A percentile compares a stretch with the other conserved stretches of the same genome.
phyloP scores from a whole-genome alignment of 139 green algal genomes.

The Yamagishiella unicocca region DNA sequence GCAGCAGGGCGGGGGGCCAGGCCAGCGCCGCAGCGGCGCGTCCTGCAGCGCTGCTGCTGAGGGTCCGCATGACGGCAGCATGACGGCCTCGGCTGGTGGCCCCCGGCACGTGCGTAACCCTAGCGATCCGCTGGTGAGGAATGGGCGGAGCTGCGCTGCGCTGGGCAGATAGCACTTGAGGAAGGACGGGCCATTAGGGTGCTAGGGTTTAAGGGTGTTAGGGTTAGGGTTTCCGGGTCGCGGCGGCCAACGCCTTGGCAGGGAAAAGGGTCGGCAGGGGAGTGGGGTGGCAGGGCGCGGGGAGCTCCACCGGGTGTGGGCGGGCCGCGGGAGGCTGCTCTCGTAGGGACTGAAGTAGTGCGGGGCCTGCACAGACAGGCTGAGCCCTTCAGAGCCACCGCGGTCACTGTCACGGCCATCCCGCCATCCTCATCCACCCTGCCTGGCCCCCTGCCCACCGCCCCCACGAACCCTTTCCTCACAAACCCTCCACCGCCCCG shows the following conservation, averaged over 20 bases:
- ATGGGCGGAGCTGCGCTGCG: background rate
- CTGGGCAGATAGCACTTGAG: background rate
- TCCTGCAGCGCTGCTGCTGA: background rate
- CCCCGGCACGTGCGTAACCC: background rate
- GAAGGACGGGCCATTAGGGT: background rate
- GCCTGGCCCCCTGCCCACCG: background rate
- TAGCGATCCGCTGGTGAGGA: slow-evolving; percentile 1
- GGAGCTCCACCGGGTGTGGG: too few relatives aligned
- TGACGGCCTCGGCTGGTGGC: background rate
- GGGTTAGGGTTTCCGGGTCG: too few relatives aligned
- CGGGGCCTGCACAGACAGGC: background rate
- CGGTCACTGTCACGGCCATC: background rate
- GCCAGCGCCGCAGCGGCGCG: background rate
- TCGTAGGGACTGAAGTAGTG: background rate
- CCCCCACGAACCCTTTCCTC: background rate
- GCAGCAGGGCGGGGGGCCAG: background rate
- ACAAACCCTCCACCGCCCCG: too few relatives aligned
- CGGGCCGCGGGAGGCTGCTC: too few relatives aligned
- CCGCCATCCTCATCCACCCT: background rate
- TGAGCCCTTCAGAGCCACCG: background rate
- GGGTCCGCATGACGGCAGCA: background rate
- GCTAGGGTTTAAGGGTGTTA: background rate
- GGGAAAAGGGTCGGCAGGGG: too few relatives aligned
- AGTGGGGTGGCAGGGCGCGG: too few relatives aligned
- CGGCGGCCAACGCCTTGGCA: too few relatives aligned